These are phyloP conservation scores for Aspergillus ostianus DNA, from an alignment of 495 filamentous ascomycete genomes.

Conservation along the genomic window DNA sequence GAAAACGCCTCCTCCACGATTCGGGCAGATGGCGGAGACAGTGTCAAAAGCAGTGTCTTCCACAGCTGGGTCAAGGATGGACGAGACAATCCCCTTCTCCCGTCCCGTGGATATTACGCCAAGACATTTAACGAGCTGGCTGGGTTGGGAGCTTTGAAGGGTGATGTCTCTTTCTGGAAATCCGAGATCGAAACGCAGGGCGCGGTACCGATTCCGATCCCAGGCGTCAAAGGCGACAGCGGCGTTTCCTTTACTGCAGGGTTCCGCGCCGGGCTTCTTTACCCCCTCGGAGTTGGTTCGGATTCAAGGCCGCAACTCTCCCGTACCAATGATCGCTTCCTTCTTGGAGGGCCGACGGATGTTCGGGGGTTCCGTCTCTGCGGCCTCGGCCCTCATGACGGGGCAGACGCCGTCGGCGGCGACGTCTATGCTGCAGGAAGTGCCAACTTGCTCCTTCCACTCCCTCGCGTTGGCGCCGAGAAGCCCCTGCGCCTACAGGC, in stretches of 20 bases:
- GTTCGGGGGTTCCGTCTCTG: conserved; percentile 89
- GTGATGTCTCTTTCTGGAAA: conserved; percentile 90
- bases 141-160: conserved; percentile 77
- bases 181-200: conserved; percentile 77
- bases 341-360: conserved; percentile 90
- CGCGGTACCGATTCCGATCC: conserved; percentile 68
- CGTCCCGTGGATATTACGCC: conserved; percentile 72
- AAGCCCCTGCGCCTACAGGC: conserved; percentile 84
- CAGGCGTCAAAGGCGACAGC: conserved; percentile 61
- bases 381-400: conserved; percentile 85
- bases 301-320: conserved; percentile 56
- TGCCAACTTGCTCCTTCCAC: conserved; percentile 76
- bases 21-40: conserved; percentile 83
- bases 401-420: conserved; percentile 79
- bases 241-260: conserved; percentile 71
- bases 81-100: conserved; percentile 79
- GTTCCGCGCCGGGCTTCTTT: conserved; percentile 62
- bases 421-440: conserved; percentile 88
- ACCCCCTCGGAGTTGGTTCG: conserved; percentile 57
- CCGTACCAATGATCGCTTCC: conserved; percentile 90
- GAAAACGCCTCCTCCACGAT: conserved; percentile 75
- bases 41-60: conserved; percentile 79
- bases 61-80: conserved; percentile 78
- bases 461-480: conserved; percentile 74
- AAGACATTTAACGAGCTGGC: conserved; percentile 79